Percentiles rank a stretch among this genome's conserved stretches.
Evolutionary conservation across 352 stramenopile species (phyloP).

Genomic region (Globisporangium nagaii): DNA sequence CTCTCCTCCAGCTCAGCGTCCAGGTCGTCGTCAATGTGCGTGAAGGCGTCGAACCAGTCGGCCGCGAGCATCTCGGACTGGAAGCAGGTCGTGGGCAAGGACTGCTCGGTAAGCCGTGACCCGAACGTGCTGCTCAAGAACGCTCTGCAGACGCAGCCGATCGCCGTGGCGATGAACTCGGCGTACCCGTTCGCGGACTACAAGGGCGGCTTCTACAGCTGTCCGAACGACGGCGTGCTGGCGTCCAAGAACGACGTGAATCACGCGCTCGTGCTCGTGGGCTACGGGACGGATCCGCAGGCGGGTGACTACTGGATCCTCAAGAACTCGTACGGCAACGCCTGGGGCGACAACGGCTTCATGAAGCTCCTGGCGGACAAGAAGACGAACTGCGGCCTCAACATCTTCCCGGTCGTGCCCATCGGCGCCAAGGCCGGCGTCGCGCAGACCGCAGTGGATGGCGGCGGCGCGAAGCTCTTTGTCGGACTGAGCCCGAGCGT

Average conservation of each 20-base stretch:
- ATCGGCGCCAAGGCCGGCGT: conserved; percentile 36
- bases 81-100: conserved; percentile 47
- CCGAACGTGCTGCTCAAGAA: conserved; percentile 42
- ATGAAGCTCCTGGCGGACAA: conserved; percentile 55
- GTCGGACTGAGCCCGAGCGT: conserved; percentile 22
- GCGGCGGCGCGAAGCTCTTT: conserved; percentile 38
- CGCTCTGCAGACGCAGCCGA: conserved; percentile 51
- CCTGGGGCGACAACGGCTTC: conserved; percentile 58
- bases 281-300: conserved; percentile 29
- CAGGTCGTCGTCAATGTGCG: not conserved
- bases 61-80: conserved; percentile 63
- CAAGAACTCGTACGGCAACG: conserved; percentile 74
- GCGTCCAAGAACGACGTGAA: conserved; percentile 59
- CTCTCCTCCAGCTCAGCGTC: not conserved
- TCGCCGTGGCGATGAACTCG: conserved; percentile 71
- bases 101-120: conserved; percentile 47
- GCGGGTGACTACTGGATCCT: conserved; percentile 74
- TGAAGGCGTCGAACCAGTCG: conserved; percentile 26
- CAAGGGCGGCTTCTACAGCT: conserved; percentile 55
- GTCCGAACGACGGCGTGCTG: conserved; percentile 49
- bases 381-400: conserved; percentile 70
- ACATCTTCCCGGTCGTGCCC: conserved; percentile 69
- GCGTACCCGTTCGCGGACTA: conserved; percentile 61
- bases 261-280: conserved; percentile 67
- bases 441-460: conserved; percentile 32